These are phyloP conservation scores for Neonectria punicea DNA, from an alignment of 2,329 filamentous ascomycete species.

Conservation along the genomic window DNA sequence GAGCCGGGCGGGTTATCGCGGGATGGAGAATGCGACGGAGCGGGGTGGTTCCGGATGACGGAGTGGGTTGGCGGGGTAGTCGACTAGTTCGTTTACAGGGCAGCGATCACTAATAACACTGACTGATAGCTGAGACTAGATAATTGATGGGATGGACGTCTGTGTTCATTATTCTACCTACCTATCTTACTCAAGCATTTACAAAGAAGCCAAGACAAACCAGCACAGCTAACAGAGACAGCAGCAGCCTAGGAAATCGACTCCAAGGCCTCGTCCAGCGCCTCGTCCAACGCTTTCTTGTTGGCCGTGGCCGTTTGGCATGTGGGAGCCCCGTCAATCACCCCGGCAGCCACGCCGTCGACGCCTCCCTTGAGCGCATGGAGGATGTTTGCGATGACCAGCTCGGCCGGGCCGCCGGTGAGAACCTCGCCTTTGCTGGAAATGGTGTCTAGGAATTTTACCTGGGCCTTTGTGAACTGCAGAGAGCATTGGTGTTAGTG, in stretches of 20 bases:
- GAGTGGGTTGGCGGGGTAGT: conserved; percentile 16
- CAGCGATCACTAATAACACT: background rate
- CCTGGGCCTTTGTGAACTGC: background rate
- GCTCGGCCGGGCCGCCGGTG: background rate
- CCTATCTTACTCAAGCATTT: background rate
- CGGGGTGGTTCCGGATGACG: conserved; percentile 2
- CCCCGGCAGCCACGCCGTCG: background rate
- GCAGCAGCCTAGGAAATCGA: background rate
- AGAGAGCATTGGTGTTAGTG: background rate
- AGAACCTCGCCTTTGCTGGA: background rate
- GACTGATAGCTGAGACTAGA: too few species aligned
- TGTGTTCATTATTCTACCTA: background rate
- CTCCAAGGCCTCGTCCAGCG: background rate
- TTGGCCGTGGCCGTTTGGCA: background rate
- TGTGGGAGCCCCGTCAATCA: background rate
- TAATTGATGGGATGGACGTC: background rate
- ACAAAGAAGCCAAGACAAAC: background rate
- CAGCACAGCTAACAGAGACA: background rate
- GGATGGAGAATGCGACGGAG: conserved; percentile 4
- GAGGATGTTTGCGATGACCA: background rate
- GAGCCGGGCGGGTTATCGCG: conserved; percentile 9
- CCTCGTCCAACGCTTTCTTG: background rate
- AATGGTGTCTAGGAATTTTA: background rate
- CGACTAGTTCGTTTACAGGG: background rate
- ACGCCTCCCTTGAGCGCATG: conserved; percentile 1